phyloP scores from a whole-genome alignment of 305 asterid genomes.

The Nicotiana rustica region DNA sequence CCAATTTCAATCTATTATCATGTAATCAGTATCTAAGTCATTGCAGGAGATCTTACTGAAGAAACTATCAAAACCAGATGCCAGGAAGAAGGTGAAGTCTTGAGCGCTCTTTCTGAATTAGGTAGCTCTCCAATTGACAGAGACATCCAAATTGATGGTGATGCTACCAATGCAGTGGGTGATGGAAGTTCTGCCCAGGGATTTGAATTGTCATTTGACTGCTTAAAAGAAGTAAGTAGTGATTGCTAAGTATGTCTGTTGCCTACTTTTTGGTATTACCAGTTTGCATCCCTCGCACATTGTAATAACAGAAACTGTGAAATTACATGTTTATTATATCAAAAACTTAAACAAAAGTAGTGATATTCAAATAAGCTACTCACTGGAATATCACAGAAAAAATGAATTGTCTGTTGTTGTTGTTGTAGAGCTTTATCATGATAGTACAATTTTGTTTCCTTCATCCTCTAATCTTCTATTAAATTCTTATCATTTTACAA shows the following conservation, averaged over 20 bases:
- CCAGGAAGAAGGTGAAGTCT: constrained; percentile 49
- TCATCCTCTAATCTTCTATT: not conserved
- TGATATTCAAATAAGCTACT: too few species aligned
- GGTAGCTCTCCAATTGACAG: constrained; percentile 39
- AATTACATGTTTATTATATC: not conserved
- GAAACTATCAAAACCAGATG: constrained; percentile 42
- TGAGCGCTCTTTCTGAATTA: constrained; percentile 39
- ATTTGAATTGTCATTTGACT: constrained; percentile 41
- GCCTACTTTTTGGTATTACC: constrained; percentile 26
- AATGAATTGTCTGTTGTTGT: not conserved
- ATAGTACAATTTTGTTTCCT: not conserved
- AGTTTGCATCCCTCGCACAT: constrained; percentile 15
- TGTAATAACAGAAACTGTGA: not conserved
- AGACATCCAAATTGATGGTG: constrained; percentile 47
- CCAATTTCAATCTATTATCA: constrained; percentile 12
- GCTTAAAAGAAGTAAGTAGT: constrained; percentile 34
- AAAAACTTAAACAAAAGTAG: too few species aligned
- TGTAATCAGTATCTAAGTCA: constrained; percentile 17
- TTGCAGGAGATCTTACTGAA: constrained; percentile 47
- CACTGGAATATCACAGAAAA: not conserved
- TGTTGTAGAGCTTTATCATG: not conserved
- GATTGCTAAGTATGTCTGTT: constrained; percentile 20
- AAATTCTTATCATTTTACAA: not conserved
- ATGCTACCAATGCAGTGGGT: constrained; percentile 44
- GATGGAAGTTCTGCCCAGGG: constrained; percentile 45